phyloP scores from a whole-genome alignment of 768 basidiomycete species.

The Lactifluus subvellereus region DNA sequence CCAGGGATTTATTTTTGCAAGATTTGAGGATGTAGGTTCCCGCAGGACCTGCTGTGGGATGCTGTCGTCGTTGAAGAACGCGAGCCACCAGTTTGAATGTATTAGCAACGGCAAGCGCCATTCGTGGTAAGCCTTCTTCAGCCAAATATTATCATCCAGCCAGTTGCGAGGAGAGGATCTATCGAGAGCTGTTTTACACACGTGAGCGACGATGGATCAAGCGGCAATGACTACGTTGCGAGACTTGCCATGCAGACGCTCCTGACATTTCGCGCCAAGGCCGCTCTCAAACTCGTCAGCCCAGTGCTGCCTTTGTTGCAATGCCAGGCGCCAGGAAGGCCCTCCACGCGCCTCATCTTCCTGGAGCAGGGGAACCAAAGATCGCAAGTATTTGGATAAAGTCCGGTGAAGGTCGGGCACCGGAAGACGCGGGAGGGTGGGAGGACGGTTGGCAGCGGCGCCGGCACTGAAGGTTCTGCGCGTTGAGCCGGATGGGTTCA shows the following conservation, averaged over 20 bases:
- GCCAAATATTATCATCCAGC: constrained; percentile 93
- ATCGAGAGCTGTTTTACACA: constrained; percentile 62
- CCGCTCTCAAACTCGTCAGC: constrained; percentile 67
- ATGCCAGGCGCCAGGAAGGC: constrained; percentile 43
- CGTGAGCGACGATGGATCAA: constrained; percentile 10
- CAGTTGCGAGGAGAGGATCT: constrained; percentile 81
- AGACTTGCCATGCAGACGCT: constrained; percentile 58
- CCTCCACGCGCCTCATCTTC: constrained; percentile 65
- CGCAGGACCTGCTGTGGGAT: constrained; percentile 42
- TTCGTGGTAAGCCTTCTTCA: constrained; percentile 80
- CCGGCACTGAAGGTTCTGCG: neutral
- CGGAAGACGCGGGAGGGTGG: constrained; percentile 62
- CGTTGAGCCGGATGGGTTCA: constrained; percentile 1
- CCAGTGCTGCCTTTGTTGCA: constrained; percentile 51
- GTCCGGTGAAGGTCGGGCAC: constrained; percentile 74
- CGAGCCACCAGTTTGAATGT: constrained; percentile 96
- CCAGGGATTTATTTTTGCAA: constrained; percentile 59
- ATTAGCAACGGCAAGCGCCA: constrained; percentile 80
- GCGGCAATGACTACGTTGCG: constrained; percentile 11
- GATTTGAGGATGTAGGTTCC: constrained; percentile 20
- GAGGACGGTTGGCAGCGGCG: neutral
- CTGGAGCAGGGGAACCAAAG: constrained; percentile 70
- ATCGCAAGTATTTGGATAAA: constrained; percentile 69
- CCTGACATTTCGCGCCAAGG: constrained; percentile 62
- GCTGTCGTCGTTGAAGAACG: constrained; percentile 66